Conservation (phyloP, 2,329 filamentous ascomycete genomes). For the Colletotrichum sublineola region DNA sequence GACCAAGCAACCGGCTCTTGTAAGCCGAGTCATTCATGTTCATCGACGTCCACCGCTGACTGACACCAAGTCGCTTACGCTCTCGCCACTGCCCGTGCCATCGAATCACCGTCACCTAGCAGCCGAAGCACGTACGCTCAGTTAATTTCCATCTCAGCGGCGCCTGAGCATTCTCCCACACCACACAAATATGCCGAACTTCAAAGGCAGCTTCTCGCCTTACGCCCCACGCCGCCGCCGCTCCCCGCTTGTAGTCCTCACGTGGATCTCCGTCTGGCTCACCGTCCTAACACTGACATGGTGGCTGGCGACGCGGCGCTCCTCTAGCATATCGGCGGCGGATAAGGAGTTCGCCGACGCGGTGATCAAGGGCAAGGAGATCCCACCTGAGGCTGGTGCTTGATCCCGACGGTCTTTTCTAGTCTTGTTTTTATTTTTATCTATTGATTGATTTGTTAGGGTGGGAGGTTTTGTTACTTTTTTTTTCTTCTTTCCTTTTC, state of each 20-base stretch:
- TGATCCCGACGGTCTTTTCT: not conserved
- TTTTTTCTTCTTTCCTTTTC: not conserved
- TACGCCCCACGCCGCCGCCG: slow-evolving; percentile 40
- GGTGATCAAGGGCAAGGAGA: slow-evolving; percentile 34
- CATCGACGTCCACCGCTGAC: not conserved
- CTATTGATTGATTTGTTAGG: not conserved
- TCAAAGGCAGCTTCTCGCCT: slow-evolving; percentile 26
- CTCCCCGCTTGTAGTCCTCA: slow-evolving; percentile 32
- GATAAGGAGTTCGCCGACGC: slow-evolving; percentile 20
- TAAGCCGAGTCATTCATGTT: not conserved
- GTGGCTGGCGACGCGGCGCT: slow-evolving; percentile 36
- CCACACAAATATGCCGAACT: slow-evolving; percentile 20
- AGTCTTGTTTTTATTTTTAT: not conserved
- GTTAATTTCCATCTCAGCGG: not conserved
- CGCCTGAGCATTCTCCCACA: not conserved
- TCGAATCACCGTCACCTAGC: not conserved
- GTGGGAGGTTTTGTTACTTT: no score
- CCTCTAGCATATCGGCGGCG: not conserved
- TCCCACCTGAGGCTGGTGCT: slow-evolving; percentile 24
- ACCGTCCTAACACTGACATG: slow-evolving; percentile 37
- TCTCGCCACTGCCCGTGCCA: slow-evolving; percentile 10
- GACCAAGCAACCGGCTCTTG: not conserved
- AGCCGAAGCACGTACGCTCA: not conserved
- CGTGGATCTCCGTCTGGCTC: slow-evolving; percentile 42
- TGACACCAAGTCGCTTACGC: not conserved